phyloP scores from a whole-genome alignment of 2,329 filamentous ascomycete species.

The Knufia petricola region DNA sequence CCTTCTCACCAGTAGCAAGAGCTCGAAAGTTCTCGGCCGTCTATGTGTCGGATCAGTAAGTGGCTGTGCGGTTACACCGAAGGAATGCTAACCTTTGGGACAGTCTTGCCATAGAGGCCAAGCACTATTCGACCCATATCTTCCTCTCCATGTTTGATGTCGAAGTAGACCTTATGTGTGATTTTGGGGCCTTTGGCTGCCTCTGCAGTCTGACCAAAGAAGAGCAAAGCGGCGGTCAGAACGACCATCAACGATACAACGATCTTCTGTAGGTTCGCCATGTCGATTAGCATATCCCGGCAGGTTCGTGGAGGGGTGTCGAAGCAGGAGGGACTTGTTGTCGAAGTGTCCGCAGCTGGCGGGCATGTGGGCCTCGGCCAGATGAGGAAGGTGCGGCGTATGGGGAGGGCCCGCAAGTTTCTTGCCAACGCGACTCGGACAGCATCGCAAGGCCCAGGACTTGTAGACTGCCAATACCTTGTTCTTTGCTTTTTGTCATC shows the following conservation, averaged over 20 bases:
- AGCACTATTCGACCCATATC: constrained; percentile 52
- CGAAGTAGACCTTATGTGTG: constrained; percentile 70
- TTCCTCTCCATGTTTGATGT: constrained; percentile 55
- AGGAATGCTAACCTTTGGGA: constrained; percentile 46
- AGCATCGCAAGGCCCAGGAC: too few species aligned
- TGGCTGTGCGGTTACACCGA: background rate
- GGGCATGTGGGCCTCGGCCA: background rate
- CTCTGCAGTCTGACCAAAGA: constrained; percentile 65
- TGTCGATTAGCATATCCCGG: constrained; percentile 35
- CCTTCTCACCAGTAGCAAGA: constrained; percentile 57
- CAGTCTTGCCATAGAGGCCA: constrained; percentile 58
- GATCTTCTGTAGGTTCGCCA: constrained; percentile 66
- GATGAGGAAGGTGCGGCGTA: constrained; percentile 4
- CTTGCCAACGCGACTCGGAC: too few species aligned
- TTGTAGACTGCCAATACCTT: background rate
- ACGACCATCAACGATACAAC: constrained; percentile 66
- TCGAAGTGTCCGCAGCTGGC: background rate
- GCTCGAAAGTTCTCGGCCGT: constrained; percentile 58
- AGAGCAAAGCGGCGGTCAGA: constrained; percentile 62
- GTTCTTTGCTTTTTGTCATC: background rate
- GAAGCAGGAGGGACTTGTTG: constrained; percentile 7
- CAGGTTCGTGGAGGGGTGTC: constrained; percentile 10
- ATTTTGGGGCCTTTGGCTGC: constrained; percentile 85
- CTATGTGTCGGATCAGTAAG: constrained; percentile 27
- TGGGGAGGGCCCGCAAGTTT: background rate